A percentile compares a stretch with the other conserved stretches of the same genome.
phyloP scores from a whole-genome alignment of 2,329 filamentous ascomycete species.

The Myriosclerotinia duriaeana region DNA sequence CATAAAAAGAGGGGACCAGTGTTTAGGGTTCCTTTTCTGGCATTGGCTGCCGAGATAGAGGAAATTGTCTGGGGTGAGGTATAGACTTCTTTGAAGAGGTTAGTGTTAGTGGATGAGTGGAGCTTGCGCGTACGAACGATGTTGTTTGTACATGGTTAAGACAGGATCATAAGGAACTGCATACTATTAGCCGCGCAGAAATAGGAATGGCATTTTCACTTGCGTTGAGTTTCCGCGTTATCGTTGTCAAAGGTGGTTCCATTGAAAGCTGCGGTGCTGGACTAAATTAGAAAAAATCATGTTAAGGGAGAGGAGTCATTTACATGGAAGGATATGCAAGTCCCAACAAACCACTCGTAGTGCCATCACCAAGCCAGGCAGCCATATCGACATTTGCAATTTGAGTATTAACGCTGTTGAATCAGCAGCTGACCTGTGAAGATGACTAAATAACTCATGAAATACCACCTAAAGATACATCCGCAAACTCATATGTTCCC shows the following conservation, averaged over 20 bases:
- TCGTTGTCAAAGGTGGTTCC: constrained; percentile 24
- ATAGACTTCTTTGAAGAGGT: constrained; percentile 23
- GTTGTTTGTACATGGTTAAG: constrained; percentile 49
- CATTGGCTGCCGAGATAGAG: constrained; percentile 11
- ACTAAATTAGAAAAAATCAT: constrained; percentile 1
- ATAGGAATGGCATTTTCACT: background rate
- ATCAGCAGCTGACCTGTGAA: background rate
- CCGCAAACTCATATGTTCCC: constrained; percentile 42
- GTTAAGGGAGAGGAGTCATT: background rate
- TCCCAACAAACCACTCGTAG: constrained; percentile 51
- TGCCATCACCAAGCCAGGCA: constrained; percentile 47
- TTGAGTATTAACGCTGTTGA: constrained; percentile 40
- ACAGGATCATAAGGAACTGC: constrained; percentile 48
- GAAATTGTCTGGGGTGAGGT: constrained; percentile 26
- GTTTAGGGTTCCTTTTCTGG: background rate
- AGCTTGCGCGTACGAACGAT: background rate
- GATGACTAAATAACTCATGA: constrained; percentile 34
- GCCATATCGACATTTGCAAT: constrained; percentile 49
- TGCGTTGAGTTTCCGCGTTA: constrained; percentile 11
- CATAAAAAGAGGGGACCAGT: background rate
- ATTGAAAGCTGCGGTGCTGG: constrained; percentile 6
- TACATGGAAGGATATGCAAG: constrained; percentile 50
- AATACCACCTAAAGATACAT: constrained; percentile 48
- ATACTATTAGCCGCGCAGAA: background rate
- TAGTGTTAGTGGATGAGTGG: background rate